These are phyloP conservation scores for Pseudoneurospora amorphoporcata DNA, from an alignment of 495 filamentous ascomycete genomes.

Conservation along the genomic window DNA sequence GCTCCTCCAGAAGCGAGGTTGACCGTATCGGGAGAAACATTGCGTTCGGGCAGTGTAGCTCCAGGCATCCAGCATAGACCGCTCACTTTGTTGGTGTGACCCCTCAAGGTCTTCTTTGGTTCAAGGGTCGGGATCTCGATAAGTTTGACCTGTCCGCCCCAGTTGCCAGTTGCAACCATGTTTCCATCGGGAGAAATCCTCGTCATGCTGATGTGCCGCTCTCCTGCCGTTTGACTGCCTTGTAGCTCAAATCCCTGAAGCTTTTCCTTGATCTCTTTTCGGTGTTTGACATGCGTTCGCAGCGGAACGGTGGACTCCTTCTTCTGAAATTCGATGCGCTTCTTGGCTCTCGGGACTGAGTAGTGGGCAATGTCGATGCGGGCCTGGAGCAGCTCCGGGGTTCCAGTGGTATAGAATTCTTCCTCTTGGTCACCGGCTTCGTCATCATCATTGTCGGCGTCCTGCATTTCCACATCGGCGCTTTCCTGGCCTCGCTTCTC, in stretches of 20 bases:
- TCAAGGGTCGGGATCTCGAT: slow-evolving; percentile 75
- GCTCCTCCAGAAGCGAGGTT: slow-evolving; percentile 89
- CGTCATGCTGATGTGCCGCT: slow-evolving; percentile 79
- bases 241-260: slow-evolving; percentile 77
- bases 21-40: slow-evolving; percentile 59
- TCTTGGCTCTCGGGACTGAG: slow-evolving; percentile 73
- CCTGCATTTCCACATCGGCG: slow-evolving; percentile 51
- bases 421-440: slow-evolving; percentile 70
- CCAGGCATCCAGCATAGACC: slow-evolving; percentile 85
- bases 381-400: slow-evolving; percentile 61
- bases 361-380: slow-evolving; percentile 74
- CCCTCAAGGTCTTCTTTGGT: slow-evolving; percentile 60
- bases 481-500: slow-evolving; percentile 46
- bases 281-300: slow-evolving; percentile 80
- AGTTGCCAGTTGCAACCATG: slow-evolving; percentile 80
- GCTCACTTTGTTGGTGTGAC: slow-evolving; percentile 78
- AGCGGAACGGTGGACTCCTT: slow-evolving; percentile 72
- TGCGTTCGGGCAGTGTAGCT: slow-evolving; percentile 59
- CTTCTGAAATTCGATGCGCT: slow-evolving; percentile 63
- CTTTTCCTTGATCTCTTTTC: slow-evolving; percentile 78
- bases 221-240: slow-evolving; percentile 84
- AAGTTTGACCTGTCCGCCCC: slow-evolving; percentile 78
- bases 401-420: slow-evolving; percentile 89
- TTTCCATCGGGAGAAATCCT: slow-evolving; percentile 82
- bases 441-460: slow-evolving; percentile 56